These are phyloP conservation scores for Aspergillus ustus DNA, from an alignment of 2,329 filamentous ascomycete species.

Conservation along the genomic window DNA sequence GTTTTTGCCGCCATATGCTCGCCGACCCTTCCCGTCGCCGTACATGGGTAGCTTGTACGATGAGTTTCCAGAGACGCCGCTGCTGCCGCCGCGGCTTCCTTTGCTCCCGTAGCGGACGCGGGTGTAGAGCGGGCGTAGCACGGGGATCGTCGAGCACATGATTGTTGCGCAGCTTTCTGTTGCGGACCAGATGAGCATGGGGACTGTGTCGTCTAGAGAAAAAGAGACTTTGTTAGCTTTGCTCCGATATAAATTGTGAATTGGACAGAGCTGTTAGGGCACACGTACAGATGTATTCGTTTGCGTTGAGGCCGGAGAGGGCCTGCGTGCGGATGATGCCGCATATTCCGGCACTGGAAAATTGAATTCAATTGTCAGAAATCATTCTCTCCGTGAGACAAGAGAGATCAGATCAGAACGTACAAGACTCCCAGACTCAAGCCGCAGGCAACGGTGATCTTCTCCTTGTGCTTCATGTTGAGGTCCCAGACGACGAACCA, in stretches of 20 bases:
- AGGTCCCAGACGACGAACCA: constrained; percentile 53
- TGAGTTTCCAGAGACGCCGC: constrained; percentile 12
- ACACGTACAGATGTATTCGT: constrained; percentile 25
- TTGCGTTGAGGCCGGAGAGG: constrained; percentile 23
- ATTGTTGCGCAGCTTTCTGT: constrained; percentile 28
- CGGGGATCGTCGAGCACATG: constrained; percentile 30
- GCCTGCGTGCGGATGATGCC: constrained; percentile 31
- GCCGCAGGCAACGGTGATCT: constrained; percentile 49
- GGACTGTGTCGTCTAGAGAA: constrained; percentile 21
- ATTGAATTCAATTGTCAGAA: not conserved
- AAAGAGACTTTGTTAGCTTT: not conserved
- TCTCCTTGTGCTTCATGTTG: constrained; percentile 53
- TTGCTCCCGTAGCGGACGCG: constrained; percentile 21
- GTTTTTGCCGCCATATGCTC: constrained; percentile 20
- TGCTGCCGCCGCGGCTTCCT: constrained; percentile 13
- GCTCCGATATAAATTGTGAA: not conserved
- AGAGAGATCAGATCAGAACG: too few species aligned
- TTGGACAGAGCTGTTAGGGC: not conserved
- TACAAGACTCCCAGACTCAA: constrained; percentile 52
- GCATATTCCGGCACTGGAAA: constrained; percentile 27
- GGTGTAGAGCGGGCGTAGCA: constrained; percentile 28
- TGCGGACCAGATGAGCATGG: constrained; percentile 32
- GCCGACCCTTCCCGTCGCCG: constrained; percentile 16
- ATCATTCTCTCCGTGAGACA: too few species aligned
- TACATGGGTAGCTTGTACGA: constrained; percentile 30